Evolutionary conservation across 371 early-diverging fungal species (phyloP), one percentile per base, ranked within the genome.

Genomic region (Zychaea mexicana): DNA sequence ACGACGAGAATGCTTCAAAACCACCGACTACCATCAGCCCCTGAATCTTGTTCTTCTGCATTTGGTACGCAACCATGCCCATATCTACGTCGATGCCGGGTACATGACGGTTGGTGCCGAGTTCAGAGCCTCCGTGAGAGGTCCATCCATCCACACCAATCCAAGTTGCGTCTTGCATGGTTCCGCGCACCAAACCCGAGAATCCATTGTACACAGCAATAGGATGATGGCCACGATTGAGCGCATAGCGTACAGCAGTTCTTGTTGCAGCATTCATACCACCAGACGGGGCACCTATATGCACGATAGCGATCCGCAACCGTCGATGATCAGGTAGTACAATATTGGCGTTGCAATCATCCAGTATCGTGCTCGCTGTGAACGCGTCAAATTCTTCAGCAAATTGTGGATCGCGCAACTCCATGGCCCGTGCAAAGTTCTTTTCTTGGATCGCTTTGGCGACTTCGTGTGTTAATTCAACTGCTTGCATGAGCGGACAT

Each of bases 1-100:
- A 75, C 1, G 93, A 83, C 9, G 87, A 86, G 74, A 89, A 95
- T 1, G 94, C 97, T 74, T 97, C 98, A 70, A 95, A 95, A 0
- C 99, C 99, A 68, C 99, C 99, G 57, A 99, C 82, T 13, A 99
- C 73, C 72, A 99, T 76, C 71, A 99, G 76, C 19, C 90, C 89
- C 64, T 97, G 87, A 60, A 99, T 91, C 64, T 88, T 78, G 76
- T 89, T 85, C 73, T 96, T 93, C 72, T 96, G 97, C 30, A 99
- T 68, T 72, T 92, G 91, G 75, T 90, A 96, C 0, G 96, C 95
- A 22, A 96, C 85, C 74, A 78, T 76, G 28, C 81, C 81, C 68
- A 92, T 84, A 42, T 94, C 96, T 15, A 91, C 74, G 61, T 91
- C 90, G 52, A 83, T 79, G 19, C 88, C 89, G 17, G 97, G 95